phyloP scores from a whole-genome alignment of 208 protist genomes.

The Acanthamoeba culbertsoni region DNA sequence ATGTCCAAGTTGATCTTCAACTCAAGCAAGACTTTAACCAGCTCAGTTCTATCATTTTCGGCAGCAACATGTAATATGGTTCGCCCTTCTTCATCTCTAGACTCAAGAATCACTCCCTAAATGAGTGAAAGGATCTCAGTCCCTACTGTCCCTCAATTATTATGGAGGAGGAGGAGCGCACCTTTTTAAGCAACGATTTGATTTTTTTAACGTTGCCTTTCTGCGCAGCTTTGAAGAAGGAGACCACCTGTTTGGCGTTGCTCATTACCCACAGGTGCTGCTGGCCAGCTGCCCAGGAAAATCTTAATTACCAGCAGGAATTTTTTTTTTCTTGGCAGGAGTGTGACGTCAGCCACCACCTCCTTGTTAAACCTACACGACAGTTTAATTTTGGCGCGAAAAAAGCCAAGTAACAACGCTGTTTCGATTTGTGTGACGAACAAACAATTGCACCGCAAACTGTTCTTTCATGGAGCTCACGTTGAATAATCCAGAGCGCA shows the following conservation, averaged over 20 bases:
- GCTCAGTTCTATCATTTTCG: neutral
- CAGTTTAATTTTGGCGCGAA: too few relatives aligned
- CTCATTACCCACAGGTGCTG: too few relatives aligned
- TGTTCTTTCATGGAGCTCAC: too few relatives aligned
- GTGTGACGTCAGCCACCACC: too few relatives aligned
- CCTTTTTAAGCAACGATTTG: constrained; percentile 34
- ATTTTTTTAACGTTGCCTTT: constrained; percentile 31
- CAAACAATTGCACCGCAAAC: neutral
- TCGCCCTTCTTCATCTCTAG: neutral
- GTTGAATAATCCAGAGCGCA: neutral
- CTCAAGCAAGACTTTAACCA: neutral
- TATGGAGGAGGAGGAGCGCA: neutral
- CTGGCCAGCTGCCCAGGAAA: too few relatives aligned
- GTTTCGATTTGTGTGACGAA: too few relatives aligned
- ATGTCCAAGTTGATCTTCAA: neutral
- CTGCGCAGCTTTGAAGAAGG: neutral
- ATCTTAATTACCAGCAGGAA: too few relatives aligned
- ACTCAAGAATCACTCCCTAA: neutral
- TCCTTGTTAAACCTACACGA: too few relatives aligned
- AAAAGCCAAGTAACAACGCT: too few relatives aligned
- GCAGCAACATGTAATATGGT: neutral
- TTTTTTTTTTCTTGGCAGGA: too few relatives aligned
- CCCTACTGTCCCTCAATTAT: too few relatives aligned
- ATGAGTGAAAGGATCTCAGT: neutral
- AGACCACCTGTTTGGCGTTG: neutral